Evolutionary conservation across 2,329 filamentous ascomycete species (phyloP).

Genomic region (Zymoseptoria passerinii): DNA sequence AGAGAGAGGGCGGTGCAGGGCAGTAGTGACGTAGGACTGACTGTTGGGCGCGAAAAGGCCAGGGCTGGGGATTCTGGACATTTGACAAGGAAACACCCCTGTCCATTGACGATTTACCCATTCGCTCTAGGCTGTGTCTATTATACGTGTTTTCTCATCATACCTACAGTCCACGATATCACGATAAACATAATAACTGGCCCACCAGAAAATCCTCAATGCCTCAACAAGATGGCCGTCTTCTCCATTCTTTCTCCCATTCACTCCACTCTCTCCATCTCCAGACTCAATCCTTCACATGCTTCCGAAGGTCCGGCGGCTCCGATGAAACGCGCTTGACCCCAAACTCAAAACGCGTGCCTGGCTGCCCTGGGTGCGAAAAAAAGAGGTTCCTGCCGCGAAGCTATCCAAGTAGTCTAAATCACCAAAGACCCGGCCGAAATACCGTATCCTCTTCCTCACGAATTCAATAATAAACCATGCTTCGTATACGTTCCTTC

Average conservation of each 20-base stretch:
- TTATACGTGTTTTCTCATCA: too few relatives aligned
- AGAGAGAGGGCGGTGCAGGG: not conserved
- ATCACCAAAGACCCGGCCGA: not conserved
- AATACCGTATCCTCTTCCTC: not conserved
- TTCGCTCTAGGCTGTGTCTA: not conserved
- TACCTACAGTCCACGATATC: too few relatives aligned
- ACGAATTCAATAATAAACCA: not conserved
- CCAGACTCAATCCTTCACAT: not conserved
- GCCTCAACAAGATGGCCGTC: not conserved
- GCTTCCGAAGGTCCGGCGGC: not conserved
- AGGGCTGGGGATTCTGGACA: not conserved
- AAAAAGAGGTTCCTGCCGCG: not conserved
- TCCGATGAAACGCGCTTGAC: not conserved
- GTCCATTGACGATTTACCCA: not conserved
- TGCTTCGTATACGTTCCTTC: not conserved
- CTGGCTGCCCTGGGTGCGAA: not conserved
- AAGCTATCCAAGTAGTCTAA: not conserved
- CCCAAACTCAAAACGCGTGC: too few relatives aligned
- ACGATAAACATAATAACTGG: not conserved
- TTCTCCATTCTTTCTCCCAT: not conserved
- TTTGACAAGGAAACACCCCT: too few relatives aligned
- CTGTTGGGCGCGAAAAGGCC: not conserved
- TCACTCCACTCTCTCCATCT: not conserved
- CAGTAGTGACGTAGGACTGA: not conserved
- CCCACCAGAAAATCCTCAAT: not conserved